phyloP scores from a whole-genome alignment of 2,329 filamentous ascomycete genomes.

The Coniella vitis region DNA sequence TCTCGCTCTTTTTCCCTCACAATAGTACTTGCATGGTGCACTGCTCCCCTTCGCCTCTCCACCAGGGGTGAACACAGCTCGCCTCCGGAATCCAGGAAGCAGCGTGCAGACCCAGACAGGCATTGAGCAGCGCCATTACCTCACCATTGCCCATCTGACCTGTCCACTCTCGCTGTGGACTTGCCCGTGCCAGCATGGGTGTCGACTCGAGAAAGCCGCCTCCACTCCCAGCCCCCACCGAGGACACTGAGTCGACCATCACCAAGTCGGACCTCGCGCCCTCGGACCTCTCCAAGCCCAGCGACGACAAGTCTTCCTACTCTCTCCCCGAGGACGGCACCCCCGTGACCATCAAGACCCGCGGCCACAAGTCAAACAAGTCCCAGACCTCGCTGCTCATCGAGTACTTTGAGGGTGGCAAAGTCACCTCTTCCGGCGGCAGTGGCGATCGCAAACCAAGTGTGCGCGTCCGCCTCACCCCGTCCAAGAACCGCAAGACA shows the following conservation, averaged over 20 bases:
- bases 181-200: constrained; percentile 45
- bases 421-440: constrained; percentile 41
- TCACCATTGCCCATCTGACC: constrained; percentile 13
- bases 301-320: constrained; percentile 66
- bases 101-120: constrained; percentile 8
- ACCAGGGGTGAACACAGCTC: constrained; percentile 5
- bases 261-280: constrained; percentile 55
- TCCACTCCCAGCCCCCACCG: constrained; percentile 73
- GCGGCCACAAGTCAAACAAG: constrained; percentile 49
- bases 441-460: constrained; percentile 68
- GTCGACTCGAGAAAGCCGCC: constrained; percentile 50
- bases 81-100: constrained; percentile 8
- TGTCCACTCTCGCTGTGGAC: constrained; percentile 15
- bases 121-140: constrained; percentile 16
- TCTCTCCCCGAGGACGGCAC: constrained; percentile 82
- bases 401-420: constrained; percentile 87
- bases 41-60: constrained; percentile 7
- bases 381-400: constrained; percentile 90
- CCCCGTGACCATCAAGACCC: constrained; percentile 85
- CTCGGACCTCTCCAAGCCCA: constrained; percentile 58
- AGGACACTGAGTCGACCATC: constrained; percentile 54
- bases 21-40: constrained; percentile 16
- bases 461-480: constrained; percentile 72
- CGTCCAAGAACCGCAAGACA: constrained; percentile 61
- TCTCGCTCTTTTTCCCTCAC: constrained; percentile 6